These are phyloP conservation scores for Striga asiatica DNA, from an alignment of 257 asterid species.

Conservation along the genomic window DNA sequence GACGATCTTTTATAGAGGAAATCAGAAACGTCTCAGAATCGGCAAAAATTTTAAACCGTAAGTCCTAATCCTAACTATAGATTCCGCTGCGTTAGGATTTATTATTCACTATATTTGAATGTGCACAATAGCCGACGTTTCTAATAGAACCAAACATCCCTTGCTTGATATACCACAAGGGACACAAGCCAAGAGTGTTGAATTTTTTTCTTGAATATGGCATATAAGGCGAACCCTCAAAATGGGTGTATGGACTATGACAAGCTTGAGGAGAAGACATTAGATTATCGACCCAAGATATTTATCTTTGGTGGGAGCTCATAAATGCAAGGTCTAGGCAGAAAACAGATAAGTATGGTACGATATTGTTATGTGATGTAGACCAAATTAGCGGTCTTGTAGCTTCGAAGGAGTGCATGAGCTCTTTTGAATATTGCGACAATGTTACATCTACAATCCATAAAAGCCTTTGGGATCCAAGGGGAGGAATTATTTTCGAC, in stretches of 20 bases:
- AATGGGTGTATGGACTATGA: conserved; percentile 75
- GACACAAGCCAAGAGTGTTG: conserved; percentile 75
- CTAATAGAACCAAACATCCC: too few relatives aligned
- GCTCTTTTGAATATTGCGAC: conserved; percentile 77
- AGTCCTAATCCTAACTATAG: too few relatives aligned
- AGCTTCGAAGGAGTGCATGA: conserved; percentile 78
- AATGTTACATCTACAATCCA: conserved; percentile 81
- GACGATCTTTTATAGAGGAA: too few relatives aligned
- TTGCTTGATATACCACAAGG: too few relatives aligned
- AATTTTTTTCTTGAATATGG: conserved; percentile 68
- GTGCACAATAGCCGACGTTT: too few relatives aligned
- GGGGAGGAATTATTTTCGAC: conserved; percentile 79
- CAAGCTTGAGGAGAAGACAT: conserved; percentile 77
- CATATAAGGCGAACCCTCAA: conserved; percentile 69
- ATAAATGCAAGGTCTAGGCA: conserved; percentile 61
- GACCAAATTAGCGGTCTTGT: conserved; percentile 85
- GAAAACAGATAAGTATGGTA: conserved; percentile 83
- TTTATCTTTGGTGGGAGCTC: conserved; percentile 90
- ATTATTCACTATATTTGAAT: too few relatives aligned
- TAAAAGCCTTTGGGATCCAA: conserved; percentile 90
- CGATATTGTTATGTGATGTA: conserved; percentile 77
- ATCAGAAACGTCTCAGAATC: too few relatives aligned
- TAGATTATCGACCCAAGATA: conserved; percentile 81
- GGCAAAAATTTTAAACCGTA: too few relatives aligned
- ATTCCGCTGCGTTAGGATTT: too few relatives aligned